Conservation (phyloP, 2,329 filamentous ascomycete species). For the Epichloe gansuensis region DNA sequence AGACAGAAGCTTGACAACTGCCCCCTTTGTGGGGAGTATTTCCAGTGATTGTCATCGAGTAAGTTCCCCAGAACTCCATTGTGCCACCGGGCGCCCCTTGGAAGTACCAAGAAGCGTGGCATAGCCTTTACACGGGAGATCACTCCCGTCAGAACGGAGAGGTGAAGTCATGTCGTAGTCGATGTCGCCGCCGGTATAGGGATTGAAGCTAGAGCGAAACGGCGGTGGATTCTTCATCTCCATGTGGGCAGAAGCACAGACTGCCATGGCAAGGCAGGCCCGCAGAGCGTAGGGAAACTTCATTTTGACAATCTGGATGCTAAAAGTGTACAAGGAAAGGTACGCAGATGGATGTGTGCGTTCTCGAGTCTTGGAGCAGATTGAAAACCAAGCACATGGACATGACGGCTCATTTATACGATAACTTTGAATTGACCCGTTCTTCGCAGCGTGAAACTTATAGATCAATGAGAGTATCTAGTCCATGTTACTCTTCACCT, state of each 20-base stretch:
- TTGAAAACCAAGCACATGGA: too few relatives aligned
- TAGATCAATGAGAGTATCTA: neutral
- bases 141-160: slow-evolving; percentile 37
- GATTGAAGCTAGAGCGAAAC: slow-evolving; percentile 17
- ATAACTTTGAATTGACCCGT: neutral
- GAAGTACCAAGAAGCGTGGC: slow-evolving; percentile 13
- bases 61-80: slow-evolving; percentile 40
- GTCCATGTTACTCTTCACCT: neutral
- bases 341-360: neutral
- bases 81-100: slow-evolving; percentile 31
- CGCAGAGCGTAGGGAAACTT: neutral
- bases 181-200: slow-evolving; percentile 19
- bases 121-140: slow-evolving; percentile 50
- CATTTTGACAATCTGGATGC: neutral
- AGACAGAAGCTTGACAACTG: slow-evolving; percentile 51
- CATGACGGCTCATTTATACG: neutral
- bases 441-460: too few relatives aligned
- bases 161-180: slow-evolving; percentile 46
- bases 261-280: neutral
- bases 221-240: slow-evolving; percentile 18
- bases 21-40: slow-evolving; percentile 34
- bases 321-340: too few relatives aligned
- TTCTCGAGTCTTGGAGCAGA: too few relatives aligned
- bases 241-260: slow-evolving; percentile 15
- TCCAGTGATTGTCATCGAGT: slow-evolving; percentile 42